Conservation (phyloP, 345 rosid species). For the Pistacia integerrima region DNA sequence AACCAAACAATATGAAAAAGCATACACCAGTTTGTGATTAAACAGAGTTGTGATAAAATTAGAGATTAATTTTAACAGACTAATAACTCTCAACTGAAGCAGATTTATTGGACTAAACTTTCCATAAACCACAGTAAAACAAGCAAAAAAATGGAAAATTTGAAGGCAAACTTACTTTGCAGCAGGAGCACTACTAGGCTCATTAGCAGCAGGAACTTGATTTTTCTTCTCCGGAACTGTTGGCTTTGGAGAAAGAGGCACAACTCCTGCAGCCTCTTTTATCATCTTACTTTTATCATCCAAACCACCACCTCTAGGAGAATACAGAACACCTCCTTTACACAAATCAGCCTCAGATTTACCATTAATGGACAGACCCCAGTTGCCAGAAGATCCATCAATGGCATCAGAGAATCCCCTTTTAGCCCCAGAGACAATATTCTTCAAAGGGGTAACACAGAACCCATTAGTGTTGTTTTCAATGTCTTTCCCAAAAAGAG, state of each 20-base stretch:
- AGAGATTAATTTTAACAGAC: no score
- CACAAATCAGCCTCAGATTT: slow-evolving; percentile 47
- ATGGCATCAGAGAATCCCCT: slow-evolving; percentile 71
- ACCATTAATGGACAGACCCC: slow-evolving; percentile 47
- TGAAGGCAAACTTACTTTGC: slow-evolving; percentile 49
- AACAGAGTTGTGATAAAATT: neutral
- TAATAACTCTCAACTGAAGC: neutral
- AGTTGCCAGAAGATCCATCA: slow-evolving; percentile 40
- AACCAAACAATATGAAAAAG: neutral
- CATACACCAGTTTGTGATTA: neutral
- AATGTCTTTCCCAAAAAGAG: slow-evolving; percentile 62
- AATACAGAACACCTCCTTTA: slow-evolving; percentile 42
- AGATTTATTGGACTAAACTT: no score
- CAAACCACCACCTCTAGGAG: slow-evolving; percentile 40
- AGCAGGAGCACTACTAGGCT: slow-evolving; percentile 51
- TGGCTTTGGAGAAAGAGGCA: slow-evolving; percentile 37
- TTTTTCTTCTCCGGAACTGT: slow-evolving; percentile 41
- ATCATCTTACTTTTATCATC: slow-evolving; percentile 29
- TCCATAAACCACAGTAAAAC: neutral
- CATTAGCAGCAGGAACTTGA: slow-evolving; percentile 36
- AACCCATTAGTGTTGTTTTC: slow-evolving; percentile 33
- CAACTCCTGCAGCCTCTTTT: slow-evolving; percentile 36
- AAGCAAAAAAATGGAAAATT: neutral
- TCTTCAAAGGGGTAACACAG: slow-evolving; percentile 37
- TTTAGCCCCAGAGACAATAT: slow-evolving; percentile 59